phyloP scores from a whole-genome alignment of 1,284 basidiomycete genomes.

The Malassezia sp. region DNA sequence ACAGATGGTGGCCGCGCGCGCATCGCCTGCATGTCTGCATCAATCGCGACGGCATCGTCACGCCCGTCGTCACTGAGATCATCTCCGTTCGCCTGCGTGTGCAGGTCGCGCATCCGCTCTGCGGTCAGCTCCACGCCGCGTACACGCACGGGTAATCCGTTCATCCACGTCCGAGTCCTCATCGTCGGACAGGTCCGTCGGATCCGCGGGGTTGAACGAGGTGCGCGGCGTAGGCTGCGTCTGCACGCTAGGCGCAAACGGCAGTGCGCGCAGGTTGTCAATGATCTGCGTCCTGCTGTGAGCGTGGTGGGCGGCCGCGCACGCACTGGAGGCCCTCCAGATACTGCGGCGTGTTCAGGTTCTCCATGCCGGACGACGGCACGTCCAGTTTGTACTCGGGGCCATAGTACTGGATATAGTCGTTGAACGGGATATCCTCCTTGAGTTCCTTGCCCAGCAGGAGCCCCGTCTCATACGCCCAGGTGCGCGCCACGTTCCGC shows the following conservation, averaged over 20 bases:
- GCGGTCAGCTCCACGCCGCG: no score
- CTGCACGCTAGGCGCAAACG: constrained; percentile 72
- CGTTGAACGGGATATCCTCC: constrained; percentile 71
- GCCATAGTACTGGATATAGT: constrained; percentile 96
- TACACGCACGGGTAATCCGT: constrained; percentile 41
- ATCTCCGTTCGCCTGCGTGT: constrained; percentile 34
- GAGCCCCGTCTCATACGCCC: constrained; percentile 94
- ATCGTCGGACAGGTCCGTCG: constrained; percentile 43
- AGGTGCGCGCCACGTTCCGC: constrained; percentile 77
- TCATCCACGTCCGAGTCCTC: constrained; percentile 48
- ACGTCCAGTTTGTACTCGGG: constrained; percentile 90
- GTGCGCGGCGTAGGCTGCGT: constrained; percentile 67
- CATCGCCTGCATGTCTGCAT: constrained; percentile 12
- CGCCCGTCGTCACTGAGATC: constrained; percentile 35
- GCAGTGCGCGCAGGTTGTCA: constrained; percentile 65
- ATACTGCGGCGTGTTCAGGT: constrained; percentile 74
- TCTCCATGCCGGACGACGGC: constrained; percentile 81
- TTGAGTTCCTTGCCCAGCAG: constrained; percentile 77
- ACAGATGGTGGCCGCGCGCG: neutral
- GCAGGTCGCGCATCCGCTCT: constrained; percentile 34
- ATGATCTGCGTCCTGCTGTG: constrained; percentile 62
- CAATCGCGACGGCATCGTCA: neutral
- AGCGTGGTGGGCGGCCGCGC: no score
- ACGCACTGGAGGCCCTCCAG: constrained; percentile 70
- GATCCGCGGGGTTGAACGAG: constrained; percentile 54